Evolutionary conservation across 2,329 filamentous ascomycete species (phyloP).

Genomic region (Ophiobolus disseminans): DNA sequence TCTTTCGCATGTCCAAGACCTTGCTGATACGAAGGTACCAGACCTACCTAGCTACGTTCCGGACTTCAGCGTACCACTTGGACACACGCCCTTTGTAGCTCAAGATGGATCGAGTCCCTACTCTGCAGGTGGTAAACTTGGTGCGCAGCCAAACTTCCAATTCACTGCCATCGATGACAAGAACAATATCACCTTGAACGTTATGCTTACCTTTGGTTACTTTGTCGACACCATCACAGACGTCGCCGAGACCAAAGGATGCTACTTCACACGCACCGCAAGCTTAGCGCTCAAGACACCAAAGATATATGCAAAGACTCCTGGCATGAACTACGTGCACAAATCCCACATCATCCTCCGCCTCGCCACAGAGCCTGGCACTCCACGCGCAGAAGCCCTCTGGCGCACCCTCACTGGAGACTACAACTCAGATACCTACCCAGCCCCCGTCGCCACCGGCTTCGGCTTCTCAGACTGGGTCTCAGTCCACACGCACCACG

Average conservation of each 20-base stretch:
- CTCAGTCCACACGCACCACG: neutral
- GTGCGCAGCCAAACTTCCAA: neutral
- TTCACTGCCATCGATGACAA: neutral
- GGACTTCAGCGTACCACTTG: too few species aligned
- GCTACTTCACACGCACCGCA: neutral
- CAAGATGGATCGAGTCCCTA: too few species aligned
- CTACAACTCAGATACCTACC: neutral
- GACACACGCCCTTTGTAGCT: too few species aligned
- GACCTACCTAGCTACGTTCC: too few species aligned
- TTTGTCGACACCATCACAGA: neutral
- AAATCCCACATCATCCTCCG: neutral
- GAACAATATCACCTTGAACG: neutral
- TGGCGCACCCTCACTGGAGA: neutral
- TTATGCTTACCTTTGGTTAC: neutral
- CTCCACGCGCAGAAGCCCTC: neutral
- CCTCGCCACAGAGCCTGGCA: neutral
- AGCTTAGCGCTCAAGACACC: neutral
- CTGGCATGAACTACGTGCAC: neutral
- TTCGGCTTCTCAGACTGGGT: neutral
- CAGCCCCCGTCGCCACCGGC: neutral
- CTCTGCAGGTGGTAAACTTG: neutral
- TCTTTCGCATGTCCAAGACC: too few species aligned
- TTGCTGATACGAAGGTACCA: too few species aligned
- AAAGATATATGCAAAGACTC: neutral
- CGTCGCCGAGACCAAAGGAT: neutral